These are phyloP conservation scores for Tylopilus sp. DNA, from an alignment of 768 basidiomycete species.

Conservation along the genomic window DNA sequence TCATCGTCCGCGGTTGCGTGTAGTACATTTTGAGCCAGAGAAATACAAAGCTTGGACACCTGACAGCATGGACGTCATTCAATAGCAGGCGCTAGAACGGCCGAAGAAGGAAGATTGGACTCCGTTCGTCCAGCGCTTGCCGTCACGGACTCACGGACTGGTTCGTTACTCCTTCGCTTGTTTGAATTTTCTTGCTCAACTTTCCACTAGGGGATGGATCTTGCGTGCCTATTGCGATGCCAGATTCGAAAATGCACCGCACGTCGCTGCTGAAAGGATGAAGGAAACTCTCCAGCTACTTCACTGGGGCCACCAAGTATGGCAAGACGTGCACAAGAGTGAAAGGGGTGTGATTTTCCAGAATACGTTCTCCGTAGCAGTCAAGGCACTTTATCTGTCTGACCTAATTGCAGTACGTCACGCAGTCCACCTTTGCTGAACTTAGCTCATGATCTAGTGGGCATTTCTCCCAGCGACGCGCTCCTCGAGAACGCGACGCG, in stretches of 20 bases:
- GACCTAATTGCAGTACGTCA: neutral
- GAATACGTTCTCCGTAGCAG: neutral
- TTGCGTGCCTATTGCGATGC: neutral
- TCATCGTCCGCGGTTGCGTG: no score
- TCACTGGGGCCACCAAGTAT: slow-evolving; percentile 3
- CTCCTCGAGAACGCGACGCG: slow-evolving; percentile 17
- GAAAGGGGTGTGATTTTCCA: neutral
- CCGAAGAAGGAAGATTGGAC: neutral
- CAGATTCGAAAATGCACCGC: neutral
- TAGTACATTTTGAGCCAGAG: neutral
- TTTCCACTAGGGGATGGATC: neutral
- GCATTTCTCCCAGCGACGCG: slow-evolving; percentile 9
- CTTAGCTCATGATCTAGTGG: neutral
- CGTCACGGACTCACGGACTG: neutral
- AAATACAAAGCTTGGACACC: neutral
- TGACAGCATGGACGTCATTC: neutral
- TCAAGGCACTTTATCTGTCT: neutral
- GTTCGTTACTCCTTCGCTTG: neutral
- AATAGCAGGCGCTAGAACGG: neutral
- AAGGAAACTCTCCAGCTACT: neutral
- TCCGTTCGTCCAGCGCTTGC: slow-evolving; percentile 2
- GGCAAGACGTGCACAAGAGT: neutral
- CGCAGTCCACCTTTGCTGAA: neutral
- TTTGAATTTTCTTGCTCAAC: neutral
- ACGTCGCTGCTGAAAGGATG: neutral